A percentile compares a stretch with the other conserved stretches of the same genome.
Evolutionary conservation across 352 stramenopile genomes (phyloP).

Genomic region (Pythium monospermum): DNA sequence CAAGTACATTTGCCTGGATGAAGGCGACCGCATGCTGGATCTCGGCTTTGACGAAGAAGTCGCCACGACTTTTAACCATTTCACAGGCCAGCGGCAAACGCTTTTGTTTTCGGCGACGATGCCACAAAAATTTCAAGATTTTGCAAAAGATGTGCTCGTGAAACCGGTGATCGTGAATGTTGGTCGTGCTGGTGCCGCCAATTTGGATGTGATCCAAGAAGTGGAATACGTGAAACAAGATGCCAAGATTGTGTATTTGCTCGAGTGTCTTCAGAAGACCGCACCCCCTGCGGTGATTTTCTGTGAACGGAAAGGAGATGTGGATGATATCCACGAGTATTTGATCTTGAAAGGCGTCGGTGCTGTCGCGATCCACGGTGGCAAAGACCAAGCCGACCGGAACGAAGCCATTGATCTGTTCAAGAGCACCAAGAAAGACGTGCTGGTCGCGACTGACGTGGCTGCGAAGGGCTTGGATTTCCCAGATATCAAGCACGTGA

Average conservation of each 20-base stretch:
- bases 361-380: constrained; percentile 95
- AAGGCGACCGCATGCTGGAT: constrained; percentile 98
- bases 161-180: constrained; percentile 98
- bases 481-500: constrained; percentile 98
- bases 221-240: constrained; percentile 99
- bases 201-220: constrained; percentile 99
- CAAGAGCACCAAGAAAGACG: constrained; percentile 93
- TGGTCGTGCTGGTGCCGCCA: constrained; percentile 95
- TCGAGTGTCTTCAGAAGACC: constrained; percentile 99
- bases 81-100: constrained; percentile 95
- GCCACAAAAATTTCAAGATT: constrained; percentile 99
- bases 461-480: constrained; percentile 99
- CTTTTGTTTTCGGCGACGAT: constrained; percentile 99
- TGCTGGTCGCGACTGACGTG: constrained; percentile 98
- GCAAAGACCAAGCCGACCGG: constrained; percentile 97
- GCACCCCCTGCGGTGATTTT: constrained; percentile 98
- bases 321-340: constrained; percentile 99
- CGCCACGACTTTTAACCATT: constrained; percentile 98
- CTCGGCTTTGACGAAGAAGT: constrained; percentile 92
- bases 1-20: constrained; percentile 98
- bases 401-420: constrained; percentile 96
- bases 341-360: constrained; percentile 96
- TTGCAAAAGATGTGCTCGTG: constrained; percentile 95
- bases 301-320: constrained; percentile 95
- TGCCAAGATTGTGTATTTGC: constrained; percentile 98